Percentiles rank a stretch among this genome's conserved stretches.
These are phyloP conservation scores for Clonostachys rosea DNA, from an alignment of 2,329 filamentous ascomycete genomes.

Conservation along the genomic window DNA sequence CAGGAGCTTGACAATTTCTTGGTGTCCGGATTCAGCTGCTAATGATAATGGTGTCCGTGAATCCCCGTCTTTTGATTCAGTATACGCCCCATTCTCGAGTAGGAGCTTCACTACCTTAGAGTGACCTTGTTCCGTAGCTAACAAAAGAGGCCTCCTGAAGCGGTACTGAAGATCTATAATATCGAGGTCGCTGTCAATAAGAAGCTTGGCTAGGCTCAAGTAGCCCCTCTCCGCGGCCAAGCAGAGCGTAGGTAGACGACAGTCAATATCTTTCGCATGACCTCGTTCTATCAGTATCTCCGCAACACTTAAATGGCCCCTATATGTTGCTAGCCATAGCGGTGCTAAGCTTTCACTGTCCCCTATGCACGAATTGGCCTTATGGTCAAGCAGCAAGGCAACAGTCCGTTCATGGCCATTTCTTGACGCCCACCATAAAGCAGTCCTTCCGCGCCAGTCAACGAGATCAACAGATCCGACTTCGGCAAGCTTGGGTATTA, in stretches of 20 bases:
- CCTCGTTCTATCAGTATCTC: too few species aligned
- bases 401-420: not conserved
- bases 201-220: too few species aligned
- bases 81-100: not conserved
- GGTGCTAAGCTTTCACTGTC: not conserved
- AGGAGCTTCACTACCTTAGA: slow-evolving; percentile 1
- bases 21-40: not conserved
- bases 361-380: not conserved
- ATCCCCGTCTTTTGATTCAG: not conserved
- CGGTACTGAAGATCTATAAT: too few species aligned
- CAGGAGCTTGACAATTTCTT: not conserved
- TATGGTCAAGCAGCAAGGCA: not conserved
- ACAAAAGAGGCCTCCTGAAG: not conserved
- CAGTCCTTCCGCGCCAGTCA: not conserved
- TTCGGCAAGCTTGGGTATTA: not conserved
- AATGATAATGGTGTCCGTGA: not conserved
- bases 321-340: too few species aligned
- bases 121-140: not conserved
- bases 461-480: not conserved
- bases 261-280: too few species aligned
- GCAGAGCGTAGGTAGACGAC: too few species aligned
- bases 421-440: not conserved
- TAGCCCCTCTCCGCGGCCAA: too few species aligned
- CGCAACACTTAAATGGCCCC: too few species aligned
- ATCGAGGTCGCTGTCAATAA: too few species aligned